Evolutionary conservation across 805 yeast species (phyloP).

Genomic region (Sugiyamaella smithiae): DNA sequence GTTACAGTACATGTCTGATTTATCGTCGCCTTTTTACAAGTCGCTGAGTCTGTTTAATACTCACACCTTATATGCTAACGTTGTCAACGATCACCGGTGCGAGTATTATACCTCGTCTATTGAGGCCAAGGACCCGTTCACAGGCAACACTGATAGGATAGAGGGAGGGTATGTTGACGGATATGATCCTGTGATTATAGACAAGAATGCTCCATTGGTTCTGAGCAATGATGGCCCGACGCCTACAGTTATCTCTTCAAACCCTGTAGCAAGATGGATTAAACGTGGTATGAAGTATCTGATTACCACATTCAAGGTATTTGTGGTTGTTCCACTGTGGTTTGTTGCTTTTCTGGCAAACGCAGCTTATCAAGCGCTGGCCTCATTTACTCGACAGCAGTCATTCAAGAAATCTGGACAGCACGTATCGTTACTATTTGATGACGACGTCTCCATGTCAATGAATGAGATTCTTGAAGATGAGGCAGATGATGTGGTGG

Average conservation of each 20-base stretch:
- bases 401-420: constrained; percentile 14
- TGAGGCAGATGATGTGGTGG: constrained; percentile 62
- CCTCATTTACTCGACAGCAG: constrained; percentile 39
- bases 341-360: constrained; percentile 52
- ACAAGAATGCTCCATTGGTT: not conserved
- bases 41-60: constrained; percentile 54
- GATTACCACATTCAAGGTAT: constrained; percentile 42
- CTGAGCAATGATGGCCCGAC: not conserved
- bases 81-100: constrained; percentile 75
- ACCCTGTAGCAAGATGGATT: not conserved
- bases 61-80: constrained; percentile 65
- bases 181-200: constrained; percentile 46
- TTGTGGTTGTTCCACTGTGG: constrained; percentile 63
- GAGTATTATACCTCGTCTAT: constrained; percentile 83
- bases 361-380: constrained; percentile 40
- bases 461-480: constrained; percentile 49
- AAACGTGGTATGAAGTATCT: constrained; percentile 42
- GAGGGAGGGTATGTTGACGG: constrained; percentile 41
- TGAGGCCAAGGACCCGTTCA: constrained; percentile 34
- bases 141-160: constrained; percentile 11
- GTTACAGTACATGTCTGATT: constrained; percentile 62
- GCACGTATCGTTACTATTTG: constrained; percentile 6
- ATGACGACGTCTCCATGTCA: constrained; percentile 6
- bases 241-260: not conserved
- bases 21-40: constrained; percentile 55